phyloP scores from a whole-genome alignment of 2,329 filamentous ascomycete genomes.

The Aureobasidium sp. region DNA sequence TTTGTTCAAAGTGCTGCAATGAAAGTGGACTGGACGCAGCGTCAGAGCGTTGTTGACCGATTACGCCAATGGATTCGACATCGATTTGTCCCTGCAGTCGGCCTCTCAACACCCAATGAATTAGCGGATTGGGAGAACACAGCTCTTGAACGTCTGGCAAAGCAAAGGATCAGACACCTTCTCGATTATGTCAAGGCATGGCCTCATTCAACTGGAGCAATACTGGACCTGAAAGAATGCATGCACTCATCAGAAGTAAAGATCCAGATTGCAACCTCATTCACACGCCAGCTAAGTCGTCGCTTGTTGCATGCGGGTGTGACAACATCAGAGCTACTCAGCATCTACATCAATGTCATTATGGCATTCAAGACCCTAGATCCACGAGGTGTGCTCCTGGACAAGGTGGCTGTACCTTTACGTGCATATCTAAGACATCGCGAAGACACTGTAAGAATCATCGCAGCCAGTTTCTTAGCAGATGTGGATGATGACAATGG shows the following conservation, averaged over 20 bases:
- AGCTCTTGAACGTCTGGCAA: slow-evolving; percentile 22
- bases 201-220: slow-evolving; percentile 61
- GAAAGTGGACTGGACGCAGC: slow-evolving; percentile 48
- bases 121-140: slow-evolving; percentile 24
- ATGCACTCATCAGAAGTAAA: slow-evolving; percentile 61
- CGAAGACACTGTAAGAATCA: slow-evolving; percentile 69
- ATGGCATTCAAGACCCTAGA: slow-evolving; percentile 67
- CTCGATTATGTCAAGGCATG: slow-evolving; percentile 73
- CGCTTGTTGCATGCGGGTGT: slow-evolving; percentile 66
- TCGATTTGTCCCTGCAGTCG: slow-evolving; percentile 46
- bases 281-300: slow-evolving; percentile 55
- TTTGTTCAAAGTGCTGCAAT: slow-evolving; percentile 55
- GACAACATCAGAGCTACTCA: slow-evolving; percentile 66
- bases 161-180: slow-evolving; percentile 49
- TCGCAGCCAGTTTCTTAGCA: slow-evolving; percentile 64
- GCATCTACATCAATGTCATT: slow-evolving; percentile 72
- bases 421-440: slow-evolving; percentile 68
- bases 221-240: slow-evolving; percentile 60
- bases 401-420: slow-evolving; percentile 63
- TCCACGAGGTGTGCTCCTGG: slow-evolving; percentile 66
- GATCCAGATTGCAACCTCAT: slow-evolving; percentile 59
- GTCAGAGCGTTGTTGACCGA: slow-evolving; percentile 48
- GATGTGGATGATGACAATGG: slow-evolving; percentile 41
- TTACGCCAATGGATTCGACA: slow-evolving; percentile 61
- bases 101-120: background rate